These are phyloP conservation scores for Begonia loranthoides DNA, from an alignment of 306 rosid species.

Conservation along the genomic window DNA sequence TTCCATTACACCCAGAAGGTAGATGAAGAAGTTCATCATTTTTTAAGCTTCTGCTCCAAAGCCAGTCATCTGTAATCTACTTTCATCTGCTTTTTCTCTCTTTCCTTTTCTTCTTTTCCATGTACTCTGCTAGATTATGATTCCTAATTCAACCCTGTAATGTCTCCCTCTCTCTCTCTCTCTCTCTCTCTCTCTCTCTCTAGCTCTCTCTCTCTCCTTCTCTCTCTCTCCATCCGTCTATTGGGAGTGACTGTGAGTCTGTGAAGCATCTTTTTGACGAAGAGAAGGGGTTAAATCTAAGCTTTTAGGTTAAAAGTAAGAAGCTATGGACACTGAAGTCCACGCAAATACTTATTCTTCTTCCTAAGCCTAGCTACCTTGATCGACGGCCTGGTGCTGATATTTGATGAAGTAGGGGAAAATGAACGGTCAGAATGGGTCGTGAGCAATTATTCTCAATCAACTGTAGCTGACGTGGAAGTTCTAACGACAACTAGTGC, in stretches of 20 bases:
- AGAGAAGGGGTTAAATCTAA: conserved; percentile 20
- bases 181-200: background rate
- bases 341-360: conserved; percentile 42
- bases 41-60: conserved; percentile 9
- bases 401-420: too few relatives aligned
- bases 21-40: conserved; percentile 19
- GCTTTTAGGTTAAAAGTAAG: conserved; percentile 76
- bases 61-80: conserved; percentile 1
- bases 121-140: conserved; percentile 18
- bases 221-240: conserved; percentile 4
- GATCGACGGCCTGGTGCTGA: too few relatives aligned
- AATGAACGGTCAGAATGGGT: too few relatives aligned
- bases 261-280: conserved; percentile 25
- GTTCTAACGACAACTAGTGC: background rate
- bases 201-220: conserved; percentile 6
- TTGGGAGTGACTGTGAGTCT: conserved; percentile 23
- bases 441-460: too few relatives aligned
- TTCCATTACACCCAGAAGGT: conserved; percentile 90
- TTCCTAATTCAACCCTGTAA: conserved; percentile 1
- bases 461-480: background rate
- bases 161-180: background rate
- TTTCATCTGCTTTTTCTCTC: conserved; percentile 16
- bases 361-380: conserved; percentile 8
- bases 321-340: conserved; percentile 71
- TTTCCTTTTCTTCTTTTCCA: conserved; percentile 25